phyloP scores from a whole-genome alignment of 2,329 filamentous ascomycete genomes.

The Diaporthe eres region DNA sequence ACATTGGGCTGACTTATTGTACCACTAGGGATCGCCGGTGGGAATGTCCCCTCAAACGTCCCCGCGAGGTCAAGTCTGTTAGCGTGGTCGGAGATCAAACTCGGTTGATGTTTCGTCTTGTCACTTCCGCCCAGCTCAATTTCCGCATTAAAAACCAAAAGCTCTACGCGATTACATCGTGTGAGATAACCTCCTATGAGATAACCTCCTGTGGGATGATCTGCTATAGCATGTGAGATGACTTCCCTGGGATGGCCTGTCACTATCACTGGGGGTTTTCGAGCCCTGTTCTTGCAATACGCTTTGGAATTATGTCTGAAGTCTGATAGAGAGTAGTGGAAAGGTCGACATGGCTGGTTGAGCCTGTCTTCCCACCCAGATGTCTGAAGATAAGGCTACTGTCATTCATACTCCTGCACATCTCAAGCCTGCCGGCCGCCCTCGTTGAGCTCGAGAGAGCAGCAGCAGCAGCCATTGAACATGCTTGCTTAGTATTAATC shows the following conservation, averaged over 20 bases:
- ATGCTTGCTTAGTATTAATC: not conserved
- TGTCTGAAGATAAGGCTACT: not conserved
- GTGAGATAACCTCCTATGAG: not conserved
- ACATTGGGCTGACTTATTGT: not conserved
- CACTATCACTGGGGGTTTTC: not conserved
- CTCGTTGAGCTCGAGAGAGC: not conserved
- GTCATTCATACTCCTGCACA: not conserved
- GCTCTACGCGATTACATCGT: too few species aligned
- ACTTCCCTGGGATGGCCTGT: not conserved
- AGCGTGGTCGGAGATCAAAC: conserved; percentile 33
- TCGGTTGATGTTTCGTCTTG: conserved; percentile 2
- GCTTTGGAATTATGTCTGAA: not conserved
- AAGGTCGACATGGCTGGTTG: not conserved
- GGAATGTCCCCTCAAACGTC: not conserved
- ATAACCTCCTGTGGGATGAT: not conserved
- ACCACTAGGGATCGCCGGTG: not conserved
- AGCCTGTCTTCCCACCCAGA: not conserved
- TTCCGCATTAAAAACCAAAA: not conserved
- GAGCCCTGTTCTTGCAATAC: not conserved
- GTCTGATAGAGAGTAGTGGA: not conserved
- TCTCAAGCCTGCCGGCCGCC: not conserved
- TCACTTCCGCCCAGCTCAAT: not conserved
- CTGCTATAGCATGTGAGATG: not conserved
- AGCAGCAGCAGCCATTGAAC: not conserved
- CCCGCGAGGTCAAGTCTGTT: not conserved